Evolutionary conservation across 495 filamentous ascomycete genomes (phyloP).

Genomic region (Podospora sp.): DNA sequence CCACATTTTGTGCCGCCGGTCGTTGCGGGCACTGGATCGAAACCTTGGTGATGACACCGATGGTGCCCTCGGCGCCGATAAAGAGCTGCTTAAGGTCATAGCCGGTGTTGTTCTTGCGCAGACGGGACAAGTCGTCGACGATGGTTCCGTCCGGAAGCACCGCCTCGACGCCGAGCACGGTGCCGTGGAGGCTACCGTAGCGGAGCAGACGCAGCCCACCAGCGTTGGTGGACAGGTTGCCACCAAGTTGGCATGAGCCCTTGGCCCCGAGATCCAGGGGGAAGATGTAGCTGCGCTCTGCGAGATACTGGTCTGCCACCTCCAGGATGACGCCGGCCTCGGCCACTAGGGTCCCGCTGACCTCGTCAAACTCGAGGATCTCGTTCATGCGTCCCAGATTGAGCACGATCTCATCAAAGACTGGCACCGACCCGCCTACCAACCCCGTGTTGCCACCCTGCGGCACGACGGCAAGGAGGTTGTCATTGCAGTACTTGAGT

Average conservation of each 20-base stretch:
- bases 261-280: slow-evolving; percentile 95
- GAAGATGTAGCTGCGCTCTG: slow-evolving; percentile 80
- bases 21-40: slow-evolving; percentile 88
- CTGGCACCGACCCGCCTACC: slow-evolving; percentile 90
- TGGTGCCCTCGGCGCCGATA: slow-evolving; percentile 91
- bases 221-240: slow-evolving; percentile 97
- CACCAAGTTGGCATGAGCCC: slow-evolving; percentile 94
- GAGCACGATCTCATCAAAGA: slow-evolving; percentile 97
- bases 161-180: slow-evolving; percentile 85
- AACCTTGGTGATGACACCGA: slow-evolving; percentile 89
- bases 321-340: slow-evolving; percentile 93
- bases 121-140: slow-evolving; percentile 78
- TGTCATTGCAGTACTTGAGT: slow-evolving; percentile 89
- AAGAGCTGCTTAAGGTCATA: slow-evolving; percentile 98
- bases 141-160: slow-evolving; percentile 92
- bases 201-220: slow-evolving; percentile 87
- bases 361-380: slow-evolving; percentile 88
- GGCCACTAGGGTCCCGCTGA: slow-evolving; percentile 85
- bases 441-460: slow-evolving; percentile 97
- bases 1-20: slow-evolving; percentile 82
- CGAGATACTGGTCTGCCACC: slow-evolving; percentile 79
- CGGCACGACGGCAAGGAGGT: slow-evolving; percentile 89
- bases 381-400: slow-evolving; percentile 84
- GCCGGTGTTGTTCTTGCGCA: slow-evolving; percentile 96
- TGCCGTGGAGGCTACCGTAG: slow-evolving; percentile 94